Evolutionary conservation across 192 early-diverging fungal genomes (phyloP), one percentile per base, ranked within the genome.

Genomic region (Coemansia sp.): DNA sequence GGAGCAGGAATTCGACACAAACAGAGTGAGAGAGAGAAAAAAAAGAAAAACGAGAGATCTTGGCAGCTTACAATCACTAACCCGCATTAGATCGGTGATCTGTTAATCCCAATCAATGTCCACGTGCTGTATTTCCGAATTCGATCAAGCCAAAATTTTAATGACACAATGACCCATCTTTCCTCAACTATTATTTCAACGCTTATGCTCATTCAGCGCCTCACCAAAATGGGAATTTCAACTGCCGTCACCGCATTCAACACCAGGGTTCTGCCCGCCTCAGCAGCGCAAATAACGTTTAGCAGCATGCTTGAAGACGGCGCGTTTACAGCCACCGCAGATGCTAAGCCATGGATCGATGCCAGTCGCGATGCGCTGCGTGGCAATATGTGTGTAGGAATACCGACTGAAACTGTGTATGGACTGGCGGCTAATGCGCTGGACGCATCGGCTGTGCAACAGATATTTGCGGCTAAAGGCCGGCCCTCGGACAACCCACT

Each of bases 381-480:
- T 5, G 26, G 57, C 53, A 86, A 86, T 55, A 72, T 87, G 26
- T 85, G 86, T 25, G 87, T 99, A 15, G 94, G 90, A 4, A 91
- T 99, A 36, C 96, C 97, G 2, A 98, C 97, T 5, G 97, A 99
- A 66, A 99, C 97, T 5, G 97, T 99, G 14, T 99, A 99, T 69
- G 97, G 97, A 0, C 81, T 99, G 23, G 97, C 90, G 7, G 91
- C 93, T 57, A 94, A 96, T 59, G 96, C 96, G 5, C 81, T 94
- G 5, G 66, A 78, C 17, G 55, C 82, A 5, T 22, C 34, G 2
- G 90, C 93, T 12, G 91, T 96, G 15, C 48, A 68, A 23, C 74
- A 84, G 42, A 96, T 99, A 57, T 99, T 87, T 68, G 57, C 52
- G 0, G 90, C 89, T 65, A 99, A 99, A 81, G 89, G 89, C 57